Evolutionary conservation across 2,329 filamentous ascomycete species (phyloP), one percentile per base, ranked within the genome.

Genomic region (Trichoderma sp.): DNA sequence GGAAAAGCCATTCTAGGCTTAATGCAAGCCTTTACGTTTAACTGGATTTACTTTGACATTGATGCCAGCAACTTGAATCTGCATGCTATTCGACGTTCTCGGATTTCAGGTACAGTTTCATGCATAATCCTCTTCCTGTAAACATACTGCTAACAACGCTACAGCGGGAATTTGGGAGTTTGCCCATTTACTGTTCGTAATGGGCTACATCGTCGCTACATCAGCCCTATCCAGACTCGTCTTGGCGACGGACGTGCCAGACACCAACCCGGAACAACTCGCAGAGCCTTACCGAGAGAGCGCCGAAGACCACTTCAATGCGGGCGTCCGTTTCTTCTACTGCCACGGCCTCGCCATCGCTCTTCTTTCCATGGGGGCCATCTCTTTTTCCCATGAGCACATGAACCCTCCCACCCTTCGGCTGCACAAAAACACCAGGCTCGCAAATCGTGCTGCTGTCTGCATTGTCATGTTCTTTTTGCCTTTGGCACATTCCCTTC

Each of bases 41-140:
- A 90, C 76, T 89, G 88, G 87, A 83, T 90, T 11, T 90, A 90
- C 77, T 90, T 90, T 76, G 88, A 91, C 76, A 84, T 91, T 43
- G 89, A 91, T 77, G 84, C 82, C 18, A 83, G 83, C 71, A 87
- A 88, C 76, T 81, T 91, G 21, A 84, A 86, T 62, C 79, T 85
- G 0, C 90, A 91, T 79, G 89, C 90, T 9, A 91, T 92, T 71
- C 83, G 90, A 11, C 82, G 89, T 2, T 83, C 84, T 47, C 80
- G 82, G 2, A 65, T 78, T 24, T 81, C 84, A 4, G 81, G 84
- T 85, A 79, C 75, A 80, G 73, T 12, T 1, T 9, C 7, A 4
- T 6, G 15, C 18, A 30, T 30, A 3, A 3, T 6, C 8, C 1
- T 4, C 18, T 9, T 56, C 12, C 24, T 3, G 15, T 26, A 11